A percentile compares a stretch with the other conserved stretches of the same genome.
Conservation (phyloP, 2,329 filamentous ascomycete genomes). For the Chaetomiaceae sp. region DNA sequence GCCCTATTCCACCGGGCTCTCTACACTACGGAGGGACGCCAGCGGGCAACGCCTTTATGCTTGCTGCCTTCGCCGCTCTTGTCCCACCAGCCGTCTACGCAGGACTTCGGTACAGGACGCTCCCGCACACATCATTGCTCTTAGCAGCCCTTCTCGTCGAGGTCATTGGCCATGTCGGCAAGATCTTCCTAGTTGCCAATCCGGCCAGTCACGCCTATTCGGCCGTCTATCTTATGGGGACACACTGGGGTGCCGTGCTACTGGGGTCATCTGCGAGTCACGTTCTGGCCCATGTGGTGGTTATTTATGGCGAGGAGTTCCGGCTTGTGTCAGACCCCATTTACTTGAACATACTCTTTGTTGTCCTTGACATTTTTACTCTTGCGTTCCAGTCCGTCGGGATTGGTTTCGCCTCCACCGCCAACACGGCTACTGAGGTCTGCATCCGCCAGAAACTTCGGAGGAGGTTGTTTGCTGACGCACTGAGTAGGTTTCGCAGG, state of each 20-base stretch:
- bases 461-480: conserved; percentile 11
- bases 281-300: conserved; percentile 43
- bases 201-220: conserved; percentile 37
- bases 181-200: conserved; percentile 38
- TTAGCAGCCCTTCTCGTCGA: conserved; percentile 41
- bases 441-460: conserved; percentile 17
- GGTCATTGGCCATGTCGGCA: conserved; percentile 44
- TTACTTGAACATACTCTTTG: conserved; percentile 34
- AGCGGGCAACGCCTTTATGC: conserved; percentile 26
- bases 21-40: conserved; percentile 21
- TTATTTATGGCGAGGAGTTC: conserved; percentile 43
- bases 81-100: conserved; percentile 26
- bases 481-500: conserved; percentile 29
- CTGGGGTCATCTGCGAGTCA: conserved; percentile 43
- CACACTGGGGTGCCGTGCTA: conserved; percentile 44
- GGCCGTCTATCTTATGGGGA: conserved; percentile 44
- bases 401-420: conserved; percentile 37
- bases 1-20: conserved; percentile 21
- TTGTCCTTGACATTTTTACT: conserved; percentile 33
- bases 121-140: conserved; percentile 39
- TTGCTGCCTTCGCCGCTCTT: conserved; percentile 28
- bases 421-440: conserved; percentile 35
- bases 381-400: conserved; percentile 38
- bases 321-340: conserved; percentile 34
- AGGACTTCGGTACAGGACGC: conserved; percentile 30